These are phyloP conservation scores for Peronospora destructor DNA, from an alignment of 352 stramenopile genomes.

Conservation along the genomic window DNA sequence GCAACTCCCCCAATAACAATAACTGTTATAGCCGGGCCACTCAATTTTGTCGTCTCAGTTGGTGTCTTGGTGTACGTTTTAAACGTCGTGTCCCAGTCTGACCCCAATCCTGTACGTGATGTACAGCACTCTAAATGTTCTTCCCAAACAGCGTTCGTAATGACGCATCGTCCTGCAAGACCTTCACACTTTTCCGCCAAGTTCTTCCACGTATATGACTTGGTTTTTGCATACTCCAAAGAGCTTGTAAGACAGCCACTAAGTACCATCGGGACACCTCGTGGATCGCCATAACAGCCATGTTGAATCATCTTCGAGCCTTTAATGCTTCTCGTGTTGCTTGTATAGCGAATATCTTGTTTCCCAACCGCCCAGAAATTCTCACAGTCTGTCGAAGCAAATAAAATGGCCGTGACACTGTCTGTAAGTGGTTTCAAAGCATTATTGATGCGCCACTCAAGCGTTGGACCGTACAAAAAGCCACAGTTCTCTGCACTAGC, in stretches of 20 bases:
- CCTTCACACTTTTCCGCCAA: constrained; percentile 74
- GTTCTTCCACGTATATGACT: constrained; percentile 79
- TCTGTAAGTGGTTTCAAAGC: constrained; percentile 43
- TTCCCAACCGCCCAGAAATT: constrained; percentile 81
- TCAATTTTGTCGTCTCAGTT: constrained; percentile 47
- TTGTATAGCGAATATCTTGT: constrained; percentile 66
- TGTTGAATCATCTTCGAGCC: constrained; percentile 81
- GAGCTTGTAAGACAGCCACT: constrained; percentile 71
- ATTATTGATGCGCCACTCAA: constrained; percentile 75
- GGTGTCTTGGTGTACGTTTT: constrained; percentile 55
- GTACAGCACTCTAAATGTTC: constrained; percentile 81
- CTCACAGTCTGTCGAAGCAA: constrained; percentile 81
- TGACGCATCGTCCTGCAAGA: constrained; percentile 66
- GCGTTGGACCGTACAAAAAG: constrained; percentile 77
- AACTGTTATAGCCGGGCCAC: constrained; percentile 58
- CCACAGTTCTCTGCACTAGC: constrained; percentile 58
- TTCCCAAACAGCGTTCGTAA: constrained; percentile 82
- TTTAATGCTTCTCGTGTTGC: constrained; percentile 59
- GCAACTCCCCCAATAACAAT: constrained; percentile 82
- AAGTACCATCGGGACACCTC: constrained; percentile 60
- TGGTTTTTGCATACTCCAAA: constrained; percentile 70
- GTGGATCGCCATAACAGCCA: constrained; percentile 69
- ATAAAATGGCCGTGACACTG: constrained; percentile 59
- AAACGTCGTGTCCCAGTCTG: constrained; percentile 69
- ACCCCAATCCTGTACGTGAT: constrained; percentile 37